Percentiles rank a stretch among this genome's conserved stretches.
Conservation (phyloP, 352 stramenopile genomes). For the Globisporangium alternatum region DNA sequence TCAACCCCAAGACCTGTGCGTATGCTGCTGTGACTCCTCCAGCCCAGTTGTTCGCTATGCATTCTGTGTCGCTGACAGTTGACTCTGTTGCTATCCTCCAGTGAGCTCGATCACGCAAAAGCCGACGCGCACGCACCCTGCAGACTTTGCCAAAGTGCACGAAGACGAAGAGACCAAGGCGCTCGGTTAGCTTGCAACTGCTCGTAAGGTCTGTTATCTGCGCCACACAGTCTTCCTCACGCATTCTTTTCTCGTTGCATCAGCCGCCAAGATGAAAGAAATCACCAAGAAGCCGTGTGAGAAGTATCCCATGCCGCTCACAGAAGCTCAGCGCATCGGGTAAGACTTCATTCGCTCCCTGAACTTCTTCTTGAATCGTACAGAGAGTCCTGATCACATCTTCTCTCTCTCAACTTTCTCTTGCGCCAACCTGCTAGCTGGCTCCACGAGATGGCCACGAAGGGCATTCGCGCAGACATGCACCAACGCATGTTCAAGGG, state of each 20-base stretch:
- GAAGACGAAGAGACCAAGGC: constrained; percentile 51
- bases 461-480: constrained; percentile 69
- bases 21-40: background rate
- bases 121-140: constrained; percentile 68
- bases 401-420: background rate
- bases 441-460: constrained; percentile 69
- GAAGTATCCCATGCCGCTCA: constrained; percentile 61
- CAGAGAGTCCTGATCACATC: background rate
- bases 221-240: background rate
- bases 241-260: background rate
- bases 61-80: background rate
- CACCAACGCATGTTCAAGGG: constrained; percentile 82
- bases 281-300: constrained; percentile 67
- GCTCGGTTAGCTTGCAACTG: constrained; percentile 31
- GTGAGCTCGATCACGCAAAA: constrained; percentile 78
- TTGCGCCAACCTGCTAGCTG: constrained; percentile 29
- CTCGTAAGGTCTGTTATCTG: background rate
- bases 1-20: constrained; percentile 81
- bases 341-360: constrained; percentile 13
- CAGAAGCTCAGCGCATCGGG: constrained; percentile 72
- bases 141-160: constrained; percentile 60
- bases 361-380: background rate
- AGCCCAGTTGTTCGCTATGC: background rate
- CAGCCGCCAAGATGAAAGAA: constrained; percentile 60
- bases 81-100: constrained; percentile 13